phyloP scores from a whole-genome alignment of 2,329 filamentous ascomycete species.

The Magnaporthiopsis rhizophila region DNA sequence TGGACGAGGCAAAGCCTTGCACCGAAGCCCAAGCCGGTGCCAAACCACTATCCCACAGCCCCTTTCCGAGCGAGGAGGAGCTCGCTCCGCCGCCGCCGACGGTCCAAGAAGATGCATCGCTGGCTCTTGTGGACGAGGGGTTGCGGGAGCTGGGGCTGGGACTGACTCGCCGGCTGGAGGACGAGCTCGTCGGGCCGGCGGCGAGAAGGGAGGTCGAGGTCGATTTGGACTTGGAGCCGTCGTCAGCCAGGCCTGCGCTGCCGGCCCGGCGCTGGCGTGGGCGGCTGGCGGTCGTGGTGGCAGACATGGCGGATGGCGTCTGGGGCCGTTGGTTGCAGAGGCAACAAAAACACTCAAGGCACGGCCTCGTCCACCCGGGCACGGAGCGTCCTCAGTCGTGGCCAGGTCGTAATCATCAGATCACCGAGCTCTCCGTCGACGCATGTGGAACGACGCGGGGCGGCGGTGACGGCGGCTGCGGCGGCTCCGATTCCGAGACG shows the following conservation, averaged over 20 bases:
- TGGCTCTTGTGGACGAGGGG: slow-evolving; percentile 5
- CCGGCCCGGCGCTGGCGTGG: slow-evolving; percentile 42
- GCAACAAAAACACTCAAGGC: slow-evolving; percentile 1
- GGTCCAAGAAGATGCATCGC: neutral
- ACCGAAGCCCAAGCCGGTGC: slow-evolving; percentile 47
- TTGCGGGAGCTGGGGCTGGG: slow-evolving; percentile 22
- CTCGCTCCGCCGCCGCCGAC: slow-evolving; percentile 11
- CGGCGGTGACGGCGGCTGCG: neutral
- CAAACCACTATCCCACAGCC: slow-evolving; percentile 40
- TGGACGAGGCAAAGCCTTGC: slow-evolving; percentile 43
- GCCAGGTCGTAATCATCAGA: slow-evolving; percentile 7
- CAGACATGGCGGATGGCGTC: slow-evolving; percentile 1
- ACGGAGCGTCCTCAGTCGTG: slow-evolving; percentile 5
- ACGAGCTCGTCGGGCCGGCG: slow-evolving; percentile 20
- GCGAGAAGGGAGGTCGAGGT: slow-evolving; percentile 21
- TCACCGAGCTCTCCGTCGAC: slow-evolving; percentile 3
- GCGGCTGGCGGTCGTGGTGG: slow-evolving; percentile 19
- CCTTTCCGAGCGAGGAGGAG: slow-evolving; percentile 24
- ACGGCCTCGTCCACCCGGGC: slow-evolving; percentile 5
- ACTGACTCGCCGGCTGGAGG: slow-evolving; percentile 32
- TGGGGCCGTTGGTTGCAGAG: neutral
- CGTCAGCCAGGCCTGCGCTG: slow-evolving; percentile 21
- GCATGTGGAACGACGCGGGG: slow-evolving; percentile 4
- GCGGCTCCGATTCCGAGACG: slow-evolving; percentile 1
- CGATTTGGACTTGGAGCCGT: slow-evolving; percentile 16